Conservation (phyloP, 1,139 yeast species). For the Blastobotrys elegans region DNA sequence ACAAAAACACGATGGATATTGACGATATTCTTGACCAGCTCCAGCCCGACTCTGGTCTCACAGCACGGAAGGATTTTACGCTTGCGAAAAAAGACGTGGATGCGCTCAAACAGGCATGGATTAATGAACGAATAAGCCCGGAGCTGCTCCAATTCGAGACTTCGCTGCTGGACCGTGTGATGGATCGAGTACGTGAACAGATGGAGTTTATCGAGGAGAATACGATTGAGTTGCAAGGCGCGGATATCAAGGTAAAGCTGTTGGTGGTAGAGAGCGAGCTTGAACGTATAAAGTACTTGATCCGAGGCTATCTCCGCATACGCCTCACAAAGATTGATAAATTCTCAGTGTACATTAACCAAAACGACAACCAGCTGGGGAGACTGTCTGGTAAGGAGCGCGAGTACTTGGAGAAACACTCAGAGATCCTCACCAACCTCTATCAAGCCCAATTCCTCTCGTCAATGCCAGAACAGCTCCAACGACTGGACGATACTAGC, state of each 20-base stretch:
- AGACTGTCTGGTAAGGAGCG: conserved; percentile 56
- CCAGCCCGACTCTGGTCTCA: conserved; percentile 15
- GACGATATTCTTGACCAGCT: conserved; percentile 28
- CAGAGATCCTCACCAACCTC: conserved; percentile 56
- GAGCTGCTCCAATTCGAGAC: conserved; percentile 71
- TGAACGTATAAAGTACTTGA: conserved; percentile 75
- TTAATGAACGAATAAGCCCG: conserved; percentile 80
- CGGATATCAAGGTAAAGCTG: conserved; percentile 69
- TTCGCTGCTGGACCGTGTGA: conserved; percentile 50
- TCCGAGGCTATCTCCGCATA: conserved; percentile 74
- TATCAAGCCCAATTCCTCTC: conserved; percentile 65
- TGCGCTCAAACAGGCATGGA: conserved; percentile 60
- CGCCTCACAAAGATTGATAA: conserved; percentile 63
- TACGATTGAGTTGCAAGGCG: conserved; percentile 46
- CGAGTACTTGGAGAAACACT: conserved; percentile 61
- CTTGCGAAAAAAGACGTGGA: conserved; percentile 9
- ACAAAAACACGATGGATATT: conserved; percentile 20
- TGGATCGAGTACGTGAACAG: conserved; percentile 55
- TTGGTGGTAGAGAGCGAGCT: conserved; percentile 88
- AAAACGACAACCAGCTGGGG: conserved; percentile 28
- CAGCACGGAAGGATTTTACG: conserved; percentile 7
- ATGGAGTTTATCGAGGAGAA: conserved; percentile 64
- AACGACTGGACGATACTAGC: conserved; percentile 68
- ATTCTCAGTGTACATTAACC: conserved; percentile 50
- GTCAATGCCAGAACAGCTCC: conserved; percentile 62